phyloP scores from a whole-genome alignment of 2,329 filamentous ascomycete genomes.

The Penicillium polonicum region DNA sequence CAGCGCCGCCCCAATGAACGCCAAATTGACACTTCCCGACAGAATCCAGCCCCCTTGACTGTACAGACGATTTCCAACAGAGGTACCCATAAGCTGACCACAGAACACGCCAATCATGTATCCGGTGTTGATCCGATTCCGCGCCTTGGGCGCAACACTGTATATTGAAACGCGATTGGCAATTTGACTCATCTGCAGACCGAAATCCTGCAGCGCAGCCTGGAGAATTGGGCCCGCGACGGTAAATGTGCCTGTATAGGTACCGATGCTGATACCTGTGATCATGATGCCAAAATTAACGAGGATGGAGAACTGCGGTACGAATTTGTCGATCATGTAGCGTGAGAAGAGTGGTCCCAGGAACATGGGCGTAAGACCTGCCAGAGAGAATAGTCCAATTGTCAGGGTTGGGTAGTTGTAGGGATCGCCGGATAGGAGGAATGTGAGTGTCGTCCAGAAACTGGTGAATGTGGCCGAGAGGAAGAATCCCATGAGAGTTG shows the following conservation, averaged over 20 bases:
- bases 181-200: conserved; percentile 70
- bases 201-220: conserved; percentile 68
- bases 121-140: conserved; percentile 76
- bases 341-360: conserved; percentile 69
- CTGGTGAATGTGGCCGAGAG: conserved; percentile 61
- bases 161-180: conserved; percentile 68
- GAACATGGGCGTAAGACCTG: conserved; percentile 69
- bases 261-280: conserved; percentile 64
- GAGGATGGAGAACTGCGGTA: conserved; percentile 66
- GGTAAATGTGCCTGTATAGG: conserved; percentile 63
- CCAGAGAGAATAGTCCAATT: conserved; percentile 76
- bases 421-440: conserved; percentile 68
- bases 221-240: conserved; percentile 72
- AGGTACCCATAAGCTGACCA: conserved; percentile 71
- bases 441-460: conserved; percentile 76
- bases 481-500: conserved; percentile 65
- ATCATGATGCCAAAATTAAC: conserved; percentile 61
- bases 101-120: conserved; percentile 77
- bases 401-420: conserved; percentile 66
- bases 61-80: conserved; percentile 59
- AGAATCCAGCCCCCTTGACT: conserved; percentile 56
- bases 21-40: conserved; percentile 58
- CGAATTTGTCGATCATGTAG: conserved; percentile 67
- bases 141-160: conserved; percentile 65
- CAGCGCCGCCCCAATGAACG: conserved; percentile 52